Conservation (phyloP, 345 rosid genomes). For the Salix exigua region DNA sequence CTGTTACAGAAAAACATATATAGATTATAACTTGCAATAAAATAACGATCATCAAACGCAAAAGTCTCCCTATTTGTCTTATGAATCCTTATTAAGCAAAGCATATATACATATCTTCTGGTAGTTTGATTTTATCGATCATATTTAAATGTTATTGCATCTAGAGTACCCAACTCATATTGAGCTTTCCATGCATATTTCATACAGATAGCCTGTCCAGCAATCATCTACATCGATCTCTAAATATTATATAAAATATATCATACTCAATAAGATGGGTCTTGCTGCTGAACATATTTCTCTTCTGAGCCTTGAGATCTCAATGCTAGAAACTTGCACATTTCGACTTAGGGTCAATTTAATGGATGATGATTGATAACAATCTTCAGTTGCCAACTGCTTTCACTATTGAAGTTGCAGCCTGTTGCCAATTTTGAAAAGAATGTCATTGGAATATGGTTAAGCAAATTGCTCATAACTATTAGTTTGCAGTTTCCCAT, state of each 20-base stretch:
- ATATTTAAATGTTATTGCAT: background rate
- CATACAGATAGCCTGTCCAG: background rate
- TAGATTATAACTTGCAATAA: background rate
- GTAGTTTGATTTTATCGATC: background rate
- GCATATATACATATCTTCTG: background rate
- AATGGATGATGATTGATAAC: slow-evolving; percentile 4
- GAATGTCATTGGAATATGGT: background rate
- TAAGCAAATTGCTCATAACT: slow-evolving; percentile 2
- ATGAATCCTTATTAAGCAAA: background rate
- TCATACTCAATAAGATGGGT: slow-evolving; percentile 19
- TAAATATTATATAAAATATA: slow-evolving; percentile 20
- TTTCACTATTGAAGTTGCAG: slow-evolving; percentile 31
- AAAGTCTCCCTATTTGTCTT: background rate
- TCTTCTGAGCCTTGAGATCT: slow-evolving; percentile 15
- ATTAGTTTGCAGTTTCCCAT: background rate
- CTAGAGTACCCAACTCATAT: background rate
- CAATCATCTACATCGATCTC: slow-evolving; percentile 14
- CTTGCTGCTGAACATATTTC: slow-evolving; percentile 12
- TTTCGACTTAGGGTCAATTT: slow-evolving; percentile 8
- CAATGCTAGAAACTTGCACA: slow-evolving; percentile 8
- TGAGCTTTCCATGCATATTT: slow-evolving; percentile 1
- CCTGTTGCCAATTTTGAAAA: slow-evolving; percentile 27
- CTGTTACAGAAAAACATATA: background rate
- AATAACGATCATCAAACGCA: background rate
- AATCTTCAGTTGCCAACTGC: background rate